These are phyloP conservation scores for Nitzschia sp. DNA, from an alignment of 108 stramenopile genomes.

Conservation along the genomic window DNA sequence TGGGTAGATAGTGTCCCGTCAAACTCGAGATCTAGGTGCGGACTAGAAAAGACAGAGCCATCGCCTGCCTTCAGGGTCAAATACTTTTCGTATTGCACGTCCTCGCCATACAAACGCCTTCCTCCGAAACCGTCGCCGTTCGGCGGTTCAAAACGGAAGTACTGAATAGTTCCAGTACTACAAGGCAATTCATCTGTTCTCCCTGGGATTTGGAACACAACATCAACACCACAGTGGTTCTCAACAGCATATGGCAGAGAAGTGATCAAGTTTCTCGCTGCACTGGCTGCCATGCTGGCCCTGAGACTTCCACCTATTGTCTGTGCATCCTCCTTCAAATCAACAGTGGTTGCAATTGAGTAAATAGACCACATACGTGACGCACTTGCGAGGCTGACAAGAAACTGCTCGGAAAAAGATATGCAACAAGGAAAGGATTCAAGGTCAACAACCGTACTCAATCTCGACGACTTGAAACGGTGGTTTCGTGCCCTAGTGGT, in stretches of 20 bases:
- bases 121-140: conserved; percentile 66
- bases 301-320: conserved; percentile 9
- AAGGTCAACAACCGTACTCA: conserved; percentile 69
- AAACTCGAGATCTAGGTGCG: conserved; percentile 39
- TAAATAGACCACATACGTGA: conserved; percentile 81
- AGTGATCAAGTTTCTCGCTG: conserved; percentile 68
- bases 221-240: conserved; percentile 69
- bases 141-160: conserved; percentile 76
- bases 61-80: conserved; percentile 35
- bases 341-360: conserved; percentile 20
- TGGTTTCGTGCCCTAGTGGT: conserved; percentile 45
- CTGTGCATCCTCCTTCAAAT: conserved; percentile 1
- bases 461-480: conserved; percentile 48
- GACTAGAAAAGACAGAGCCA: conserved; percentile 3
- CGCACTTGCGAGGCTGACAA: conserved; percentile 72
- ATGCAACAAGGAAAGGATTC: conserved; percentile 73
- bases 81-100: conserved; percentile 56
- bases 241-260: conserved; percentile 78
- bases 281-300: conserved; percentile 60
- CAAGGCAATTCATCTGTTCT: conserved; percentile 29
- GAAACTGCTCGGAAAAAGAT: conserved; percentile 82
- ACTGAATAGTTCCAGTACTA: conserved; percentile 53
- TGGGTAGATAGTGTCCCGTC: conserved; percentile 43
- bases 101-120: conserved; percentile 76
- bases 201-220: conserved; percentile 46